phyloP scores from a whole-genome alignment of 148 eudicot species.

The Fagopyrum esculentum region DNA sequence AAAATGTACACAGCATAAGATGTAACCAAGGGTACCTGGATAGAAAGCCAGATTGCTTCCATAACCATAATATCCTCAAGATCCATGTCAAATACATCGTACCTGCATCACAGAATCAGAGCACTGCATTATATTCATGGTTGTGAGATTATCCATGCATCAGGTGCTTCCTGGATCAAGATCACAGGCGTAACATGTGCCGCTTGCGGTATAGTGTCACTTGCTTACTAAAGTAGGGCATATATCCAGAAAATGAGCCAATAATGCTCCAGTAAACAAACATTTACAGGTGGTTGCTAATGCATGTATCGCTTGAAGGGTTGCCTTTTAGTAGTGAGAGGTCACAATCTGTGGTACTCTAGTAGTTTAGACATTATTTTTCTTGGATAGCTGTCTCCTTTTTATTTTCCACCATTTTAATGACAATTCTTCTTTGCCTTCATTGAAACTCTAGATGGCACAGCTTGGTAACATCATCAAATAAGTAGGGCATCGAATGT shows the following conservation, averaged over 20 bases:
- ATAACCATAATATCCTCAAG: constrained; percentile 97
- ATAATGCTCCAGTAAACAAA: neutral
- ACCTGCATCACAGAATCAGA: constrained; percentile 38
- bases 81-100: constrained; percentile 78
- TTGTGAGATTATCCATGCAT: neutral
- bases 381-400: neutral
- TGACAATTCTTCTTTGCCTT: neutral
- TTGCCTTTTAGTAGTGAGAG: neutral
- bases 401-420: neutral
- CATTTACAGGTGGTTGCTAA: neutral
- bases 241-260: neutral
- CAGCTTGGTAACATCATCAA: neutral
- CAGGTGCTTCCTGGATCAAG: constrained; percentile 8
- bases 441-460: neutral
- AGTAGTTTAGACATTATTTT: neutral
- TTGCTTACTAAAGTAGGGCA: neutral
- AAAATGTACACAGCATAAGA: neutral
- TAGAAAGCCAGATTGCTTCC: constrained; percentile 99
- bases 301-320: neutral
- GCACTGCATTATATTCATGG: neutral
- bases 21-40: constrained; percentile 1
- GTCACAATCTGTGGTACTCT: neutral
- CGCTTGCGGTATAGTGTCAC: neutral
- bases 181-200: neutral
- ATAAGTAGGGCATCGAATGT: neutral